phyloP scores from a whole-genome alignment of 2,329 filamentous ascomycete genomes.

The Microcyclospora tardicrescens region DNA sequence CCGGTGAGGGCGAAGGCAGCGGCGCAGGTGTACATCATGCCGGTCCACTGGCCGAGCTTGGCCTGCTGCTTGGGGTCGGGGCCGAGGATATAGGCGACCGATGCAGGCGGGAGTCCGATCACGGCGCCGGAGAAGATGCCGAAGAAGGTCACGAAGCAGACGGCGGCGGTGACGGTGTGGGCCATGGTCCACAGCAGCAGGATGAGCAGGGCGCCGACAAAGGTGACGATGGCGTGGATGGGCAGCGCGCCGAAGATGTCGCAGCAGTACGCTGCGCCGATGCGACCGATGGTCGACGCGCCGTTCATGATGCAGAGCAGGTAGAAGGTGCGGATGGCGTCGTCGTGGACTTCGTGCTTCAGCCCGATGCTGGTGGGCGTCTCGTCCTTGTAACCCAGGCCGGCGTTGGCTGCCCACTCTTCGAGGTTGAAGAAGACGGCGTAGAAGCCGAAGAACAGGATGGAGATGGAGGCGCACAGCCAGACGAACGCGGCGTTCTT shows the following conservation, averaged over 20 bases:
- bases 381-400: slow-evolving; percentile 26
- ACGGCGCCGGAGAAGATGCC: slow-evolving; percentile 37
- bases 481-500: slow-evolving; percentile 30
- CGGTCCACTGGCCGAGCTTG: slow-evolving; percentile 39
- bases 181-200: slow-evolving; percentile 33
- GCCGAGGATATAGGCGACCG: slow-evolving; percentile 34
- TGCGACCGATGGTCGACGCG: slow-evolving; percentile 33
- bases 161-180: slow-evolving; percentile 24
- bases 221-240: slow-evolving; percentile 32
- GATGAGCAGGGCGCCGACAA: slow-evolving; percentile 29
- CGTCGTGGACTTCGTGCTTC: slow-evolving; percentile 9
- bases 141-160: slow-evolving; percentile 37
- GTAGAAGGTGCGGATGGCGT: slow-evolving; percentile 34
- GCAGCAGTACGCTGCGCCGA: slow-evolving; percentile 25
- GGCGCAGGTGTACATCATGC: slow-evolving; percentile 39
- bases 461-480: slow-evolving; percentile 32
- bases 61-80: slow-evolving; percentile 17
- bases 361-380: slow-evolving; percentile 2
- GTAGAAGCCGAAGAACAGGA: slow-evolving; percentile 41
- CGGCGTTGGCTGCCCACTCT: slow-evolving; percentile 35
- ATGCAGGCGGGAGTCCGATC: slow-evolving; percentile 38
- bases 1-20: slow-evolving; percentile 34
- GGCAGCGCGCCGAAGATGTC: slow-evolving; percentile 33
- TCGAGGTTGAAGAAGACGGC: slow-evolving; percentile 41
- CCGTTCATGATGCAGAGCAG: slow-evolving; percentile 40